Conservation (phyloP, 108 stramenopile genomes). For the Stephanodiscus triporus region DNA sequence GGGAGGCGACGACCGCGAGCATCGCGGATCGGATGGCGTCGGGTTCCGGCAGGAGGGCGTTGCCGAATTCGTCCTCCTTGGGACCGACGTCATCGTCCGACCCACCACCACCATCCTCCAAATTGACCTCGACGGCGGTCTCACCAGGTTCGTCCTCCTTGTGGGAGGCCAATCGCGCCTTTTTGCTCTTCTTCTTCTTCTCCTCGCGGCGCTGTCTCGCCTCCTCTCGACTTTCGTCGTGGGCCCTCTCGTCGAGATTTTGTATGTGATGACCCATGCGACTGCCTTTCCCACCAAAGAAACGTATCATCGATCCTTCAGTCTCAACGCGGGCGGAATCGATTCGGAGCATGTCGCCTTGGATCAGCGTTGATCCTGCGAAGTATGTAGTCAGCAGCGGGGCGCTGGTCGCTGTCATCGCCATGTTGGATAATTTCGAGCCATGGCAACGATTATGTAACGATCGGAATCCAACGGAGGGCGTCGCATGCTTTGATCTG, state of each 20-base stretch:
- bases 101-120: slow-evolving; percentile 10
- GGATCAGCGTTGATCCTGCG: not conserved
- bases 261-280: slow-evolving; percentile 75
- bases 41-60: slow-evolving; percentile 66
- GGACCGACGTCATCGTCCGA: slow-evolving; percentile 19
- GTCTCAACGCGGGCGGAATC: not conserved
- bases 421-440: not conserved
- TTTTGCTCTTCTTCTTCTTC: slow-evolving; percentile 67
- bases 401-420: not conserved
- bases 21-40: slow-evolving; percentile 55
- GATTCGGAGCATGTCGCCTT: not conserved
- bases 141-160: slow-evolving; percentile 11
- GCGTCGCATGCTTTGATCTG: not conserved
- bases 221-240: slow-evolving; percentile 63
- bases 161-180: slow-evolving; percentile 36
- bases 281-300: slow-evolving; percentile 50
- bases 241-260: slow-evolving; percentile 72
- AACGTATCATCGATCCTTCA: slow-evolving; percentile 9
- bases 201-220: slow-evolving; percentile 71
- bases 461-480: not conserved
- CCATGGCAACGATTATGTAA: not conserved
- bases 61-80: slow-evolving; percentile 42
- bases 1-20: slow-evolving; percentile 64
- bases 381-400: not conserved
- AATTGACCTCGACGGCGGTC: slow-evolving; percentile 7